Percentiles rank a stretch among this genome's conserved stretches.
These are phyloP conservation scores for Tylopilus felleus DNA, from an alignment of 768 basidiomycete species.

Conservation along the genomic window DNA sequence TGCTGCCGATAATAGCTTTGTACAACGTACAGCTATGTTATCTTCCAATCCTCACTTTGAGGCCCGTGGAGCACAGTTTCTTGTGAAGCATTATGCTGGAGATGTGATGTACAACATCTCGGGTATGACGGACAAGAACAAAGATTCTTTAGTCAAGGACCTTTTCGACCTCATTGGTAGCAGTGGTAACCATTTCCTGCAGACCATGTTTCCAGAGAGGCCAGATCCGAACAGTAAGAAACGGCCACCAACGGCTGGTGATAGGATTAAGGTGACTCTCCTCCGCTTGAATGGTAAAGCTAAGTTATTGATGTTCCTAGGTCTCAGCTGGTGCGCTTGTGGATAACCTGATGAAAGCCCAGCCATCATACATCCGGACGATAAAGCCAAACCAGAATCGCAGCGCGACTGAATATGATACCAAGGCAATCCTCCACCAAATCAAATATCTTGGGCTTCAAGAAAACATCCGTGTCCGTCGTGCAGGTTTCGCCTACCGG, in stretches of 20 bases:
- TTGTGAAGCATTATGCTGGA: slow-evolving; percentile 96
- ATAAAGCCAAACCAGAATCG: slow-evolving; percentile 99
- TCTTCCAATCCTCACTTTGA: slow-evolving; percentile 93
- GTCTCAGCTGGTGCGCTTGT: slow-evolving; percentile 93
- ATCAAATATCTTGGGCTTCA: slow-evolving; percentile 98
- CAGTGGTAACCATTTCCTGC: slow-evolving; percentile 83
- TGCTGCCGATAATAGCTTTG: slow-evolving; percentile 95
- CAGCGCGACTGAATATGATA: slow-evolving; percentile 86
- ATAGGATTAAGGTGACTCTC: slow-evolving; percentile 83
- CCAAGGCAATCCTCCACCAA: slow-evolving; percentile 94
- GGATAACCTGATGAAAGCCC: slow-evolving; percentile 95
- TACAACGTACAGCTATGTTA: slow-evolving; percentile 81
- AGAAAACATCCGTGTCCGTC: slow-evolving; percentile 95
- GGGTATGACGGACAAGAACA: slow-evolving; percentile 99
- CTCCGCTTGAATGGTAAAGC: not conserved
- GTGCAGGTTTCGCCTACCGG: slow-evolving; percentile 97
- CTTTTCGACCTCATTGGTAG: slow-evolving; percentile 82
- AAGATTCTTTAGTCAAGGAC: slow-evolving; percentile 94
- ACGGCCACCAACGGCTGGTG: slow-evolving; percentile 94
- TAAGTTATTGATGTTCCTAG: slow-evolving; percentile 34
- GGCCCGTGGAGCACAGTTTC: slow-evolving; percentile 87
- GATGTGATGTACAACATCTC: slow-evolving; percentile 97
- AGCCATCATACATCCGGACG: slow-evolving; percentile 97
- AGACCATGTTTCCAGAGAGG: slow-evolving; percentile 86
- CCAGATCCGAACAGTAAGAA: slow-evolving; percentile 98